Conservation (phyloP, 495 filamentous ascomycete species). For the Tuber indicum region DNA sequence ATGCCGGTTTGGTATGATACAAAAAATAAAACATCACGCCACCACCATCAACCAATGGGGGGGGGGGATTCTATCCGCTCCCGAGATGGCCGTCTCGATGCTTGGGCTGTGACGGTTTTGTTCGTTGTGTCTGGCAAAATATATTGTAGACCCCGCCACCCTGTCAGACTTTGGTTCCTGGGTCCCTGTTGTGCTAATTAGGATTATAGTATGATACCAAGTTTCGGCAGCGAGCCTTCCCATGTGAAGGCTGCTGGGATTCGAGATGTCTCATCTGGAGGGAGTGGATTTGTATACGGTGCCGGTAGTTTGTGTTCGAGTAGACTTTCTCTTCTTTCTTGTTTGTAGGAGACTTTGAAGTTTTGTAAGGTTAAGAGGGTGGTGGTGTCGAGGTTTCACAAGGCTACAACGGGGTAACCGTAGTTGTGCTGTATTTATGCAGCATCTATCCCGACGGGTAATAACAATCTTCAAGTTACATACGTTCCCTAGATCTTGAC, state of each 20-base stretch:
- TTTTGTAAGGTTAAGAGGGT: background rate
- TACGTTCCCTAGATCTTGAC: background rate
- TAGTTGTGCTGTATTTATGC: background rate
- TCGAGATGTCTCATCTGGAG: background rate
- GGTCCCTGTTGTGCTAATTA: background rate
- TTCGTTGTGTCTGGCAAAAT: too few species aligned
- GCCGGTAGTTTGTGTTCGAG: background rate
- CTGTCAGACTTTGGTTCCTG: background rate
- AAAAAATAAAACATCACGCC: too few species aligned
- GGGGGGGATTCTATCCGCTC: background rate
- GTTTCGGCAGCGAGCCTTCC: background rate
- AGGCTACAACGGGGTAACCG: background rate
- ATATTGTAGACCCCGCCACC: background rate
- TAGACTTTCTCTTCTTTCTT: background rate
- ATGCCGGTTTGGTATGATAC: too few species aligned
- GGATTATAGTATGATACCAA: background rate
- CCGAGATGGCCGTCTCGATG: background rate
- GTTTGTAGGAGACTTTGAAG: background rate
- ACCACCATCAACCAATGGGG: background rate
- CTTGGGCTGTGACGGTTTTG: too few species aligned
- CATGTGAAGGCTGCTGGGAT: background rate
- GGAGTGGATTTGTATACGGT: background rate
- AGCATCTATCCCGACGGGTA: background rate
- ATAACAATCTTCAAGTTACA: background rate
- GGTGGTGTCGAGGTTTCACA: background rate